Percentiles rank a stretch among this genome's conserved stretches.
phyloP scores from a whole-genome alignment of 768 basidiomycete genomes.

The Jaapia argillacea region DNA sequence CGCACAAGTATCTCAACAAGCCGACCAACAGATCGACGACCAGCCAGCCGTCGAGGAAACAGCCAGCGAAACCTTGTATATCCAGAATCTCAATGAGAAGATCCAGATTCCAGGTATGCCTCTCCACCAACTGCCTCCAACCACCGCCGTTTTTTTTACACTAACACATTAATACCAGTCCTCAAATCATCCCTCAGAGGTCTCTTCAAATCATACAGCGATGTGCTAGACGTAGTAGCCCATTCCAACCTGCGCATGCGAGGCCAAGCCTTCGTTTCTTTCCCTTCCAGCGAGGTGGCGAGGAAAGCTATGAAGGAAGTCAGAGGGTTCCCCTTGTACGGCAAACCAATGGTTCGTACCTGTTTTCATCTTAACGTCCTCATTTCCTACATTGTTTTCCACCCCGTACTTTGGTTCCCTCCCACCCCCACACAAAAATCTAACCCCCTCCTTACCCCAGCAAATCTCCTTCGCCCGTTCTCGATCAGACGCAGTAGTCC shows the following conservation, averaged over 20 bases:
- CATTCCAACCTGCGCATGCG: slow-evolving; percentile 95
- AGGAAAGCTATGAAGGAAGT: slow-evolving; percentile 89
- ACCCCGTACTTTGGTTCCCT: background rate
- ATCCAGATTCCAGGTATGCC: slow-evolving; percentile 65
- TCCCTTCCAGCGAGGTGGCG: slow-evolving; percentile 74
- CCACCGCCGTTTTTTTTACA: background rate
- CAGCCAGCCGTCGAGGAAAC: too few species aligned
- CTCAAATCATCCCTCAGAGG: slow-evolving; percentile 81
- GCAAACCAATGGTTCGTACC: slow-evolving; percentile 82
- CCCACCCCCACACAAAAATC: too few species aligned
- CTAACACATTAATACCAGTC: slow-evolving; percentile 31
- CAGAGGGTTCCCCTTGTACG: slow-evolving; percentile 87
- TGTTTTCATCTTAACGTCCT: slow-evolving; percentile 1
- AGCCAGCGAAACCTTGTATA: slow-evolving; percentile 82
- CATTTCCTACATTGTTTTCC: background rate
- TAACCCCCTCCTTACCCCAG: too few species aligned
- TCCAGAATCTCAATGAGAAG: slow-evolving; percentile 95
- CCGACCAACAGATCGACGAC: too few species aligned
- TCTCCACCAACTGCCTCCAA: slow-evolving; percentile 3
- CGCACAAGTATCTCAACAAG: too few species aligned
- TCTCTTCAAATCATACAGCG: slow-evolving; percentile 89
- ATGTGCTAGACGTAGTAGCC: slow-evolving; percentile 91
- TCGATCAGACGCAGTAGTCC: slow-evolving; percentile 85
- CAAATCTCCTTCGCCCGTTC: slow-evolving; percentile 92
- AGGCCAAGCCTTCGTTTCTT: slow-evolving; percentile 96